phyloP scores from a whole-genome alignment of 2,329 filamentous ascomycete species.

The Neonectria faginata region DNA sequence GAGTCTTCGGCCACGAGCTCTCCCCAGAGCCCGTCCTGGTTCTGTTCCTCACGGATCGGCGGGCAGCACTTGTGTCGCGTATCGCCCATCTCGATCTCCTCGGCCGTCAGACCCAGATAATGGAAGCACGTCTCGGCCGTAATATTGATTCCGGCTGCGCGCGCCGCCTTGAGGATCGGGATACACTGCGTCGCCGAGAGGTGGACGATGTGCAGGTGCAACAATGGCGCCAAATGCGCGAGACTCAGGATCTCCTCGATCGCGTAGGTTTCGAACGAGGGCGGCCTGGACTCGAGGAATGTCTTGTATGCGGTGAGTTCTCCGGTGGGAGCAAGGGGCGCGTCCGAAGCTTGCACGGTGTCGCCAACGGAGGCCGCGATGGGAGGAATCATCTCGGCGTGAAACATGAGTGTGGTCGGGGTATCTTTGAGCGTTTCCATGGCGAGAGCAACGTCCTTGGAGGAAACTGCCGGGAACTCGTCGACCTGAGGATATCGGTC shows the following conservation, averaged over 20 bases:
- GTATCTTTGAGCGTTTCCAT: slow-evolving; percentile 84
- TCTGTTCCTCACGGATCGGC: slow-evolving; percentile 83
- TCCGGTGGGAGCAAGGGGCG: slow-evolving; percentile 77
- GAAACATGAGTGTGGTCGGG: slow-evolving; percentile 96
- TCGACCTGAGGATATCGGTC: slow-evolving; percentile 72
- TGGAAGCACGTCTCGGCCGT: slow-evolving; percentile 97
- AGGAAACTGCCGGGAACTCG: slow-evolving; percentile 92
- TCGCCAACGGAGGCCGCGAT: slow-evolving; percentile 84
- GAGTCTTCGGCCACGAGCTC: slow-evolving; percentile 79
- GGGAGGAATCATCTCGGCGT: slow-evolving; percentile 97
- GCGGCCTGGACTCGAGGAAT: slow-evolving; percentile 90
- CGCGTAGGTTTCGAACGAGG: slow-evolving; percentile 90
- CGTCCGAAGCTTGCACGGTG: slow-evolving; percentile 75
- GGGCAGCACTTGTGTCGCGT: slow-evolving; percentile 96
- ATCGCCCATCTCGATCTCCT: slow-evolving; percentile 85
- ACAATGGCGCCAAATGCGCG: slow-evolving; percentile 80
- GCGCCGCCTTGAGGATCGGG: slow-evolving; percentile 80
- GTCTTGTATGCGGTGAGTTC: slow-evolving; percentile 84
- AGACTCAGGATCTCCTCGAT: slow-evolving; percentile 87
- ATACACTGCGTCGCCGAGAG: slow-evolving; percentile 91
- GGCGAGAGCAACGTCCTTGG: slow-evolving; percentile 80
- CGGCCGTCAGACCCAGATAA: slow-evolving; percentile 86
- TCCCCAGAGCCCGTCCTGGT: slow-evolving; percentile 88
- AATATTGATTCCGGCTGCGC: slow-evolving; percentile 80
- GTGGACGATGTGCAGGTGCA: slow-evolving; percentile 94